Base-by-base conservation (phyloP, 768 basidiomycete genomes). In the Podaxis carcinomalis region DNA sequence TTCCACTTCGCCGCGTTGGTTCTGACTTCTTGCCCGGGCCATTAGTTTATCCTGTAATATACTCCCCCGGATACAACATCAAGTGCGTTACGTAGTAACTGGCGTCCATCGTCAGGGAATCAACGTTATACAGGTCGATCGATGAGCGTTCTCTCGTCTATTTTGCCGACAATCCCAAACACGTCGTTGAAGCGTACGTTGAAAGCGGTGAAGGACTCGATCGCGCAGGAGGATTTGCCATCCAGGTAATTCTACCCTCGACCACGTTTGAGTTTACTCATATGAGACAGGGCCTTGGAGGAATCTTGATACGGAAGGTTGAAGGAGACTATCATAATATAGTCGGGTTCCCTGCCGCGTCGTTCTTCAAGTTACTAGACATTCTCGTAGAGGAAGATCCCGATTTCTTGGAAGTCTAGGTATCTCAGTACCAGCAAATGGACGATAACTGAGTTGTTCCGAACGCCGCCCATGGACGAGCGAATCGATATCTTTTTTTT, bases 191-290 rank as follows among this genome's bases (percentile, higher is more conserved):
- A 63, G 90, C 93, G 7, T 98, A 98, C 65, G 92, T 86, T 19
- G 86, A 93, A 37, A 89, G 82, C 57, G 90, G 87, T 5, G 95
- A 97, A 75, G 95, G 95, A 0, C 70, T 87, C 44, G 90, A 94
- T 68, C 82, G 93, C 19, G 95, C 96, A 0, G 96, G 96, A 2
- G 96, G 96, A 0, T 98, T 98, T 70, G 94, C 93, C 1, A 86
- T 94, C 42, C 96, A 98, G 80, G 93, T 93, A 47, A 25, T 25
- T 46, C 19, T 23, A 27, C 39, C 55, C 59, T 7, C 40, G 4
- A 3, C 55, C 13, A 39, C 25, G 35, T 16, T 59, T 32, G 16
- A 37, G 27, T 35, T 57, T 56, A 28, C 51, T 52, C 14, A 19
- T 52, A 23, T 14, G 9, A 11, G n/a, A 35, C 57, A 93, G 90